Base-by-base conservation (phyloP, 768 basidiomycete genomes). In the Lactarius quietus region DNA sequence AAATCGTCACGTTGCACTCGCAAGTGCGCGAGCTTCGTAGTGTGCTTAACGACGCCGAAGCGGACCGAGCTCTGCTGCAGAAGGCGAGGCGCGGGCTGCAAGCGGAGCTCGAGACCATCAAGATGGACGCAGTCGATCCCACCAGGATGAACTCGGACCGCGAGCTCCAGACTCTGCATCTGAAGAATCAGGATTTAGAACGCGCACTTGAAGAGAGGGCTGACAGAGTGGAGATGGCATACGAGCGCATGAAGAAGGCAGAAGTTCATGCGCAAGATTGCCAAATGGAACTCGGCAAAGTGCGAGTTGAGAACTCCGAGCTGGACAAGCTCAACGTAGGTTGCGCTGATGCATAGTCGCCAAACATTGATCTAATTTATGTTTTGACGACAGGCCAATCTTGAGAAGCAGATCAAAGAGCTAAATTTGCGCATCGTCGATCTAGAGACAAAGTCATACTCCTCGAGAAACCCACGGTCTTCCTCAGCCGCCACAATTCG, bases 381-480 rank as follows among this genome's bases (percentile, higher is more conserved):
- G 69, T 52, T 55, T 64, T 69, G 39, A 48, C 14, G 35, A 61
- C 45, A 95, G 93, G 90, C 90, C 14, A 85, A 81, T 67, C 79
- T 95, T 20, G 92, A 94, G 78, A 93, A 92, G 72, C 89, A 92
- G 72, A 81, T 90, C 72, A 93, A 92, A 72, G 93, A 93, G 59
- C 77, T 93, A 36, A 92, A 92, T 66, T 83, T 92, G 48, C 88
- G 87, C 45, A 86, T 94, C 62, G 86, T 91, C 10, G 92, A 93
- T 71, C 80, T 93, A 20, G 92, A 92, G 74, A 90, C 92, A 1
- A 89, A 81, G 71, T 87, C 90, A 6, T 86, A 92, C 67, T 75
- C 85, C 67, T 75, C 85, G 14, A 61, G 64, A 17, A 82, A 87
- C 39, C 80, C 86, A 6, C 76, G 82, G 2, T 62, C 69, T 23